Conservation (phyloP, 2,329 filamentous ascomycete genomes). For the Colletotrichum magnum region DNA sequence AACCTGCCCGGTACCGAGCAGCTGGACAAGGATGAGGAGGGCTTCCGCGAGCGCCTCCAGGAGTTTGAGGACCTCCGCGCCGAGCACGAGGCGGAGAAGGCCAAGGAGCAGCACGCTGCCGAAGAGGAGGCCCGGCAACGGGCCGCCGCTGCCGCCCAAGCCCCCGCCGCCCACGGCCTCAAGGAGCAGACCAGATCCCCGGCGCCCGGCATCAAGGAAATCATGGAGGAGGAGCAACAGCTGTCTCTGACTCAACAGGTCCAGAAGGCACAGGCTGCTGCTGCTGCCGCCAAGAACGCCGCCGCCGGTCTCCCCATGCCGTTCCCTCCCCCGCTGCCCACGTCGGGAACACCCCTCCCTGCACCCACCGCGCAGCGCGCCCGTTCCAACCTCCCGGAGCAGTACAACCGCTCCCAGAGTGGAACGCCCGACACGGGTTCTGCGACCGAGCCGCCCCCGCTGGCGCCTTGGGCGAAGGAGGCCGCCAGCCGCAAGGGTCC, state of each 20-base stretch:
- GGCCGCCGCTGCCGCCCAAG: constrained; percentile 6
- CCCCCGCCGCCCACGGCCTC: constrained; percentile 31
- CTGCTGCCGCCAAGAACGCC: constrained; percentile 62
- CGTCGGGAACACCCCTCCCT: constrained; percentile 85
- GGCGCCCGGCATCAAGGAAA: constrained; percentile 38
- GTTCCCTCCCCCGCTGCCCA: constrained; percentile 78
- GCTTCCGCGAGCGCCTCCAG: constrained; percentile 79
- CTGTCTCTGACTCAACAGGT: constrained; percentile 88
- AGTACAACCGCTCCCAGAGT: constrained; percentile 78
- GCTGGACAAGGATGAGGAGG: constrained; percentile 68
- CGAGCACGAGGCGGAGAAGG: constrained; percentile 74
- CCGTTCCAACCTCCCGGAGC: constrained; percentile 86
- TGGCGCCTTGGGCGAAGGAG: constrained; percentile 97
- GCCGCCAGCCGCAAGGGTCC: constrained; percentile 84
- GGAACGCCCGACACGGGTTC: constrained; percentile 77
- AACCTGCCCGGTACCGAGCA: constrained; percentile 66
- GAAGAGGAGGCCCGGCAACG: constrained; percentile 41
- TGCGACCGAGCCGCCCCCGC: constrained; percentile 71
- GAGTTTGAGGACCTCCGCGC: constrained; percentile 86
- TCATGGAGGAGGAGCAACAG: constrained; percentile 42
- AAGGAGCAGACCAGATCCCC: constrained; percentile 38
- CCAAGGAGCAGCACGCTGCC: constrained; percentile 45
- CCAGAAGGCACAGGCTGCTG: constrained; percentile 76
- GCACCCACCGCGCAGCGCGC: constrained; percentile 91
- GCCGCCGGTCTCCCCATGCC: constrained; percentile 81